Base-by-base conservation (phyloP, 2,329 filamentous ascomycete species). In the Alternaria hordeiaustralica region DNA sequence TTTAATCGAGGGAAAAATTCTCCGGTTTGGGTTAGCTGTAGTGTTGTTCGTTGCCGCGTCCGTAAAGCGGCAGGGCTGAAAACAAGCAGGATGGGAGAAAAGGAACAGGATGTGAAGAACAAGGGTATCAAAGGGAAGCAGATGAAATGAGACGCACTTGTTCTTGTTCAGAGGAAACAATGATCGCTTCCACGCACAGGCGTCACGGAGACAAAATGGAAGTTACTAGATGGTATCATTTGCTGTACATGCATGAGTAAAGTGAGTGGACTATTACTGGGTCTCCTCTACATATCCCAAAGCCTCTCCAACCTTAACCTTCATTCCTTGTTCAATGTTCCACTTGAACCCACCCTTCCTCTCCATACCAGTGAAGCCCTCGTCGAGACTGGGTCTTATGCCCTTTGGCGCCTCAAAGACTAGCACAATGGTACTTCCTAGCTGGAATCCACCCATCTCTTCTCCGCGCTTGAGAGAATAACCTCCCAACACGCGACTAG, bases 371-470 rank as follows among this genome's bases (percentile, higher is more conserved):
- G 73, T 69, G 30, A 83, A 83, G 2, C 89, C 87, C 58, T 88
- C 86, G 70, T 90, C 88, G 45, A 89, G 83, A 68, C 78, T 82
- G 55, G 85, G 84, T 47, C 85, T 77, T 26, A 81, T 74, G 13
- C 88, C 88, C 71, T 90, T 88, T 0, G 96, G 96, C 12, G 96
- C 96, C 82, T 99, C 96, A 77, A 99, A 99, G 1, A 99, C 94
- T 56, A 99, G 84, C 43, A 99, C 96, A 70, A 99, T 90, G 1
- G 95, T 97, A 79, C 93, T 97, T 20, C 96, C 96, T 4, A 99
- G 86, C 83, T 96, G 93, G 82, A 99, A 99, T 0, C 96, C 96
- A 58, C 96, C 96, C 94, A 99, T 98, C 81, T 99, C 96, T 77
- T 98, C 95, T 36, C 96, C 96, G 47, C 92, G 87, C 67, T 90